A percentile compares a stretch with the other conserved stretches of the same genome.
phyloP scores from a whole-genome alignment of 768 basidiomycete species.

The Leccinum uliginosum region DNA sequence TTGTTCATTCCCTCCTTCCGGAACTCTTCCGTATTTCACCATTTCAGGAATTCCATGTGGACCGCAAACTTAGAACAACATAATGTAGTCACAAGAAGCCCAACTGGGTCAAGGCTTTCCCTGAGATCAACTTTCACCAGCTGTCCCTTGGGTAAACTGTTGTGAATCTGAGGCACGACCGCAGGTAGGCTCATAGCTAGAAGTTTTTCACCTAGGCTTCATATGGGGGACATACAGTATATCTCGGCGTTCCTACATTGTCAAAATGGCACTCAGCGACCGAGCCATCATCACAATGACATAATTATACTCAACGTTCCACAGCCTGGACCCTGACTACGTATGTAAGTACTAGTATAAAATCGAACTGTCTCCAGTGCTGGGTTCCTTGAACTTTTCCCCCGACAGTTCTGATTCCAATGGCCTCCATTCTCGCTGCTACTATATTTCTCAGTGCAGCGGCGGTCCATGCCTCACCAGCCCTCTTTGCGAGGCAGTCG shows the following conservation, averaged over 20 bases:
- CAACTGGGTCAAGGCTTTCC: no score
- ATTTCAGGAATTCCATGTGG: neutral
- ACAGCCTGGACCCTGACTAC: no score
- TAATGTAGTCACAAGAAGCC: neutral
- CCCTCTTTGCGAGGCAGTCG: conserved; percentile 31
- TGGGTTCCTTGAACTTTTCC: conserved; percentile 1
- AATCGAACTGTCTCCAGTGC: neutral
- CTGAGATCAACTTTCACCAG: no score
- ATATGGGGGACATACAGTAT: neutral
- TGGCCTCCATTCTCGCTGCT: conserved; percentile 16
- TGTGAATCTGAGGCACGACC: no score
- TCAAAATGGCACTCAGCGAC: no score
- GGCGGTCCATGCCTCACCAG: conserved; percentile 18
- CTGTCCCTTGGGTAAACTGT: no score
- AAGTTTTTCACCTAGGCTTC: neutral
- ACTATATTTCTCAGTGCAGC: conserved; percentile 13
- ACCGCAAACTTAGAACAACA: neutral
- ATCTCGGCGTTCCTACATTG: neutral
- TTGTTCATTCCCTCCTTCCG: no score
- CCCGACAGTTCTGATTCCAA: neutral
- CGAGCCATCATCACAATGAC: neutral
- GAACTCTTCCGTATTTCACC: no score
- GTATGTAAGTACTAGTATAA: neutral
- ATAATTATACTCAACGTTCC: neutral
- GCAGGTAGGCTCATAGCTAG: neutral